phyloP scores from a whole-genome alignment of 257 asterid genomes.

The Gentiana dahurica region DNA sequence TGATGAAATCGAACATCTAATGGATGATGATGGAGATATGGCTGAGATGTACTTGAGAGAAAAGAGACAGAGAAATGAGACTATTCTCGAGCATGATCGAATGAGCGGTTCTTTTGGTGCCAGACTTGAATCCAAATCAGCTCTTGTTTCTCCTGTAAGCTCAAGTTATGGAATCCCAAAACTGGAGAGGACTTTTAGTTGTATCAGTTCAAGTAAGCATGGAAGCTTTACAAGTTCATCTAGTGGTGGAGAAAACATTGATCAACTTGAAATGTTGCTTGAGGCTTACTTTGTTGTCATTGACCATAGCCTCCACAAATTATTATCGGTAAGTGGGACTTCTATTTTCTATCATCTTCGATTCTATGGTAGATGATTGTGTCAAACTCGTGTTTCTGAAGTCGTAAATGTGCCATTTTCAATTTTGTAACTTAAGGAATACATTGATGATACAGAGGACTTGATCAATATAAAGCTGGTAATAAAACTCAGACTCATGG shows the following conservation, averaged over 20 bases:
- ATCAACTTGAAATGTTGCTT: conserved; percentile 95
- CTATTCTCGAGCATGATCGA: conserved; percentile 31
- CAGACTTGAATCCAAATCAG: conserved; percentile 46
- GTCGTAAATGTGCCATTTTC: too few relatives aligned
- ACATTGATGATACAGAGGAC: too few relatives aligned
- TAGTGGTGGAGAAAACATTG: conserved; percentile 57
- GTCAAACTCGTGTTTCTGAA: too few relatives aligned
- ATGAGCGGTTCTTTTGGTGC: conserved; percentile 18
- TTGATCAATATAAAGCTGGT: too few relatives aligned
- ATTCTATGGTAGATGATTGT: too few relatives aligned
- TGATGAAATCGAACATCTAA: conserved; percentile 91
- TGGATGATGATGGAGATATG: conserved; percentile 99
- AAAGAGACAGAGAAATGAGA: conserved; percentile 78
- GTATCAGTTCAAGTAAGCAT: conserved; percentile 61
- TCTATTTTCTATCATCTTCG: too few relatives aligned
- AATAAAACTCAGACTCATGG: too few relatives aligned
- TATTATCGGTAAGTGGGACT: conserved; percentile 56
- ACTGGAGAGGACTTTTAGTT: conserved; percentile 83
- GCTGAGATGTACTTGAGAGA: conserved; percentile 98
- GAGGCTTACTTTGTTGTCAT: conserved; percentile 88
- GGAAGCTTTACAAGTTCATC: conserved; percentile 79
- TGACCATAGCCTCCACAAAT: conserved; percentile 78
- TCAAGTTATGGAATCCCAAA: conserved; percentile 41
- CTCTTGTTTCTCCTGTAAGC: conserved; percentile 79
- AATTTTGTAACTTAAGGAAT: too few relatives aligned